Evolutionary conservation across 768 basidiomycete species (phyloP).

Genomic region (Phanerochaete sordida): DNA sequence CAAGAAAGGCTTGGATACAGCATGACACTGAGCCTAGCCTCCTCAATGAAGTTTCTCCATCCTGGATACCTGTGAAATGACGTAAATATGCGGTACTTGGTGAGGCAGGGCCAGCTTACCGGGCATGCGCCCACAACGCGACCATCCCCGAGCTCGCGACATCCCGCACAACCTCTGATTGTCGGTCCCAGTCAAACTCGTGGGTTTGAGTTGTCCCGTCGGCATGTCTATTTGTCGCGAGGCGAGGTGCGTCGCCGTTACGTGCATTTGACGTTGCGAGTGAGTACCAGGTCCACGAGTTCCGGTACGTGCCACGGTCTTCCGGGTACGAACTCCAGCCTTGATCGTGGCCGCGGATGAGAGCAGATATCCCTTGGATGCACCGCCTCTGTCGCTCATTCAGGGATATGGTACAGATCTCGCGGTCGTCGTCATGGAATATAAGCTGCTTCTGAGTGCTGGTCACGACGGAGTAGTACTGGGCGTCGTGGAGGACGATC

Average conservation of each 20-base stretch:
- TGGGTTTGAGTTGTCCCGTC: background rate
- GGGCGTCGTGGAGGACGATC: too few species aligned
- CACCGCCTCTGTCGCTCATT: background rate
- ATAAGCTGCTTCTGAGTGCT: too few species aligned
- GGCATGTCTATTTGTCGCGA: background rate
- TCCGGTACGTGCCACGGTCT: background rate
- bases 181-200: background rate
- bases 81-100: too few species aligned
- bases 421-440: background rate
- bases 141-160: background rate
- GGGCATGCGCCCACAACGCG: background rate
- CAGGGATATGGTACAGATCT: background rate
- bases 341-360: background rate
- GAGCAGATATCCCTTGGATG: background rate
- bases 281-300: conserved; percentile 7
- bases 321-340: conserved; percentile 1
- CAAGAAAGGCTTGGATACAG: too few species aligned
- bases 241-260: background rate
- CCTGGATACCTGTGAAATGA: too few species aligned
- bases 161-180: background rate
- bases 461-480: too few species aligned
- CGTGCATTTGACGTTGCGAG: background rate
- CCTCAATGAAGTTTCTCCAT: too few species aligned
- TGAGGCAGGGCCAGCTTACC: background rate
- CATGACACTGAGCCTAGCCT: too few species aligned